Evolutionary conservation across 768 basidiomycete genomes (phyloP).

Genomic region (Zangia roseola): DNA sequence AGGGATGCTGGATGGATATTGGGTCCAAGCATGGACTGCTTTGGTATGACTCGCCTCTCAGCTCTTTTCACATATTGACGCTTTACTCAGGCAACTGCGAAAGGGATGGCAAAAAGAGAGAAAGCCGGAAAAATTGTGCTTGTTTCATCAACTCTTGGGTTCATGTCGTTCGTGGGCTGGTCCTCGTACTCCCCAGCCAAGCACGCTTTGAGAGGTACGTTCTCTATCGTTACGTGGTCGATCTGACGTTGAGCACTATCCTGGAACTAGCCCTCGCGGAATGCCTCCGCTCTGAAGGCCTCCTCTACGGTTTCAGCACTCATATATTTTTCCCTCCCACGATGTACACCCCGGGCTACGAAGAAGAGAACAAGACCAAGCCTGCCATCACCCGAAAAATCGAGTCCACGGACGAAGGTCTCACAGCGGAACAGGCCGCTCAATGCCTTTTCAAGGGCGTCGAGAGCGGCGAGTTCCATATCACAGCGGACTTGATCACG

Average conservation of each 20-base stretch:
- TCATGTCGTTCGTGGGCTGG: conserved; percentile 77
- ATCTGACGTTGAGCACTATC: not conserved
- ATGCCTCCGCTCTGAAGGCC: conserved; percentile 73
- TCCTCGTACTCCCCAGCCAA: conserved; percentile 81
- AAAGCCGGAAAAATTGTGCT: conserved; percentile 71
- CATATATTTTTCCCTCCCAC: conserved; percentile 84
- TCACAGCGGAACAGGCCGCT: conserved; percentile 66
- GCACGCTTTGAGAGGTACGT: conserved; percentile 76
- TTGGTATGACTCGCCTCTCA: conserved; percentile 26
- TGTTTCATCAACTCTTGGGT: conserved; percentile 70
- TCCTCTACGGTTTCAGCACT: conserved; percentile 72
- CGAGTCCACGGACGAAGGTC: conserved; percentile 67
- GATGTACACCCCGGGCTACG: conserved; percentile 75
- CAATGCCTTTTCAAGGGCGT: conserved; percentile 64
- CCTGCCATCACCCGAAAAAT: conserved; percentile 73
- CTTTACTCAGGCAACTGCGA: conserved; percentile 55
- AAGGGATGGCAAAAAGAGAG: conserved; percentile 58
- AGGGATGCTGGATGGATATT: conserved; percentile 35
- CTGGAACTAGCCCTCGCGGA: conserved; percentile 70
- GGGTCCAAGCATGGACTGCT: conserved; percentile 50
- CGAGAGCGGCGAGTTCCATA: conserved; percentile 67
- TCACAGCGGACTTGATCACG: conserved; percentile 69
- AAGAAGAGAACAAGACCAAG: conserved; percentile 74
- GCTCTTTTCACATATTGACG: not conserved
- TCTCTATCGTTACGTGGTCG: not conserved